Conservation (phyloP, 2,329 filamentous ascomycete genomes). For the Zasmidium angulare region DNA sequence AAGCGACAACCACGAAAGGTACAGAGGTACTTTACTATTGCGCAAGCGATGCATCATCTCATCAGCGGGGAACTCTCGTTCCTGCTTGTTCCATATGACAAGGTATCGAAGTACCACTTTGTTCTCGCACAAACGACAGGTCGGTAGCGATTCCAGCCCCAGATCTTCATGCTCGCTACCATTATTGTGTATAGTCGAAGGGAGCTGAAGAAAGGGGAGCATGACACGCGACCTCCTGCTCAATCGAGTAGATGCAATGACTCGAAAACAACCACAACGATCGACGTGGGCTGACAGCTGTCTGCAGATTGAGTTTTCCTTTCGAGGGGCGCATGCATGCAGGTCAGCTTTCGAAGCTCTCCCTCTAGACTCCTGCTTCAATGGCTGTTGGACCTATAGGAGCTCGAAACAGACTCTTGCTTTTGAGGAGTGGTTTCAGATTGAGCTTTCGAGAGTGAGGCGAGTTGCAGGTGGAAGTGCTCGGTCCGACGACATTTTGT, state of each 20-base stretch:
- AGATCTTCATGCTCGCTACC: no score
- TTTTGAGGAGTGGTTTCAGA: no score
- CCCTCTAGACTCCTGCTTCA: no score
- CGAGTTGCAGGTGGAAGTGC: neutral
- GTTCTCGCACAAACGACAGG: neutral
- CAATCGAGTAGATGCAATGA: neutral
- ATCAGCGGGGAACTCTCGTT: neutral
- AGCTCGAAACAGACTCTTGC: no score
- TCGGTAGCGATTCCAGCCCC: neutral
- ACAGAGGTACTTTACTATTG: neutral
- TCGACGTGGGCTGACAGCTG: neutral
- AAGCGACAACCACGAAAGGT: neutral
- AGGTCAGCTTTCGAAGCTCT: neutral
- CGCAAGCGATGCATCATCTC: neutral
- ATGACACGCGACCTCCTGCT: neutral
- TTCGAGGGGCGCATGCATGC: neutral
- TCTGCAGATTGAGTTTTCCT: neutral
- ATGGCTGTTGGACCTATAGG: no score
- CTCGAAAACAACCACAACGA: conserved; percentile 6
- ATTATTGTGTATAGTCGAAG: no score
- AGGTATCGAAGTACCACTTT: neutral
- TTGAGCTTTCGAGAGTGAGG: no score
- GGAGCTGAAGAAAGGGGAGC: neutral
- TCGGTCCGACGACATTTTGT: no score
- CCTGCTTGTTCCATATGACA: neutral